Conservation (phyloP, 768 basidiomycete species). For the Lyophyllum atratum region DNA sequence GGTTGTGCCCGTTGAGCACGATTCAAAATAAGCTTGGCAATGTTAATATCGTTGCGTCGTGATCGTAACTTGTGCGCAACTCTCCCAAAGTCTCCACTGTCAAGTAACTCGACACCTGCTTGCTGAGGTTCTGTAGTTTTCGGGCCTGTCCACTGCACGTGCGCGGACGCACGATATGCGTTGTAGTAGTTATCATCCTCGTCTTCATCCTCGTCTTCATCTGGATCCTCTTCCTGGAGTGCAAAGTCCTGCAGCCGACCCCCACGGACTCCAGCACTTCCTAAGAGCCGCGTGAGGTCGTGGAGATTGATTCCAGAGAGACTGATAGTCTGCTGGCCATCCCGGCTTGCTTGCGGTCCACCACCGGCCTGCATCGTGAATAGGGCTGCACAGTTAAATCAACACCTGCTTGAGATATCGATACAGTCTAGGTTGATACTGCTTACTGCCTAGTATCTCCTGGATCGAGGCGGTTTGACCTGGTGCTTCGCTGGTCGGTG, state of each 20-base stretch:
- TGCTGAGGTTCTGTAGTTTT: slow-evolving; percentile 58
- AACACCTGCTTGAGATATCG: background rate
- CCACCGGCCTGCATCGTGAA: slow-evolving; percentile 33
- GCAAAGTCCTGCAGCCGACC: background rate
- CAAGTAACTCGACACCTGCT: slow-evolving; percentile 64
- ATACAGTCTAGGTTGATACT: background rate
- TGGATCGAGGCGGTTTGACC: slow-evolving; percentile 17
- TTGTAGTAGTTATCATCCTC: slow-evolving; percentile 42
- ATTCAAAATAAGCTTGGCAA: slow-evolving; percentile 50
- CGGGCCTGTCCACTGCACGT: slow-evolving; percentile 25
- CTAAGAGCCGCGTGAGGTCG: slow-evolving; percentile 31
- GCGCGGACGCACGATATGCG: slow-evolving; percentile 21
- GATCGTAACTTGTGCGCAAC: slow-evolving; percentile 51
- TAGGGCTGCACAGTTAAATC: slow-evolving; percentile 24
- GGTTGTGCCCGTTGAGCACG: slow-evolving; percentile 37
- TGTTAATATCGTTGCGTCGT: slow-evolving; percentile 42
- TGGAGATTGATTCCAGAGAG: slow-evolving; percentile 32
- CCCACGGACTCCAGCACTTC: slow-evolving; percentile 7
- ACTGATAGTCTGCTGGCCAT: slow-evolving; percentile 15
- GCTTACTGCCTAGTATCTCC: slow-evolving; percentile 29
- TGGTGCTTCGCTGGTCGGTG: background rate
- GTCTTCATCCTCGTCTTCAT: slow-evolving; percentile 29
- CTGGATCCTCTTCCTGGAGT: slow-evolving; percentile 12
- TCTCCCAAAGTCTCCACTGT: slow-evolving; percentile 80
- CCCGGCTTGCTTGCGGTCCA: slow-evolving; percentile 12